Base-by-base conservation (phyloP, 1,284 basidiomycete species). In the Peniophora sp. region DNA sequence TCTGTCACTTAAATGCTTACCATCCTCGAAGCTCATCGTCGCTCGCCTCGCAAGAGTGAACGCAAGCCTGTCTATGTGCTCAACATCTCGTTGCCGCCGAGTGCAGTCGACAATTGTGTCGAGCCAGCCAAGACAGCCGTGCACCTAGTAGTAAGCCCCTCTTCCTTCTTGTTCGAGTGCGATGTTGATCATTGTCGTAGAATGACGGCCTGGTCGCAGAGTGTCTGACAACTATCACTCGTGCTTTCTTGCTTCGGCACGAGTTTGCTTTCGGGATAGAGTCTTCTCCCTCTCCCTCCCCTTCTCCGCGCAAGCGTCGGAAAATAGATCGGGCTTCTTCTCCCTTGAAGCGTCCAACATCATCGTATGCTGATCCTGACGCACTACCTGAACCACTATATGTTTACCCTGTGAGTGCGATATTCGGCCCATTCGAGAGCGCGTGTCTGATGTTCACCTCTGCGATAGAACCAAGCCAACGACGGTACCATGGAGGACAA, bases 21-120 rank as follows among this genome's bases (percentile, higher is more conserved):
- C 47, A 53, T 38, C 34, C n/a, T 52, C 14, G 25, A 46, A 47
- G 57, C 25, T 45, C 63, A 25, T 41, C 79, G 86, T 48, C 75
- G 84, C 20, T 88, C 90, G 22, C 85, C 89, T 23, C 77, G 81
- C 32, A 90, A 91, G 66, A 61, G 70, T 17, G 89, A 92, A 61
- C 83, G 81, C 63, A 79, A 78, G 59, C 83, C 91, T 1, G 77
- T 92, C 50, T 96, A 91, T 63, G 85, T 92, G 24, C 71, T 97
- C 25, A 84, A 88, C 61, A 61, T 96, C 48, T 74, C 69, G 2
- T 65, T 93, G 11, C 79, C 89, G 39, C 67, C 79, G 1, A 66
- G 71, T 17, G 70, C 82, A 25, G 71, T 95, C 11, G 91, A 95
- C 61, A 86, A 88, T 52, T 80, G 79, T 52, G 63, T 92, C 22